phyloP scores from a whole-genome alignment of 257 asterid genomes.

The Rhazya stricta region DNA sequence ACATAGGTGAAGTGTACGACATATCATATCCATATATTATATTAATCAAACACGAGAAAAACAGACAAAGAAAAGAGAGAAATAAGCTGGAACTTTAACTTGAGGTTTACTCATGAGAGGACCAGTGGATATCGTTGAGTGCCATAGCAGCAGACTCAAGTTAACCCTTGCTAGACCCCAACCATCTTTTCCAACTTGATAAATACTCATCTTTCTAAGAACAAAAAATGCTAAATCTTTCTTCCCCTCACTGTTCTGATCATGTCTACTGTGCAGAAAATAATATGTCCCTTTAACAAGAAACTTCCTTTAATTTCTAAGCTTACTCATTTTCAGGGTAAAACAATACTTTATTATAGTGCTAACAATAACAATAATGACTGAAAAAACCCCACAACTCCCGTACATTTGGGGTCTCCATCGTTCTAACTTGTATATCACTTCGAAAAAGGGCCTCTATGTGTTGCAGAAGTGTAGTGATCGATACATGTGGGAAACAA shows the following conservation, averaged over 20 bases:
- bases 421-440: conserved; percentile 2
- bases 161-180: conserved; percentile 7
- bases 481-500: not conserved
- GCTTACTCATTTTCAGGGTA: conserved; percentile 2
- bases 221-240: not conserved
- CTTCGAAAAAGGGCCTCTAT: not conserved
- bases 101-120: conserved; percentile 32
- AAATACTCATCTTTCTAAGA: conserved; percentile 23
- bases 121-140: conserved; percentile 24
- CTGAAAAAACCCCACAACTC: conserved; percentile 1
- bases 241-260: conserved; percentile 10
- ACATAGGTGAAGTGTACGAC: conserved; percentile 58
- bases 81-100: conserved; percentile 31
- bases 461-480: not conserved
- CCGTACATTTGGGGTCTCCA: not conserved
- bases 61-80: conserved; percentile 5
- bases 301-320: conserved; percentile 9
- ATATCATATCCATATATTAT: conserved; percentile 3
- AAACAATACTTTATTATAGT: not conserved
- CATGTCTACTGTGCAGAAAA: not conserved
- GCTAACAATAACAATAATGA: conserved; percentile 19
- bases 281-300: conserved; percentile 16
- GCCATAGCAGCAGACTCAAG: conserved; percentile 17
- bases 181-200: conserved; percentile 28
- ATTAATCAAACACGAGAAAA: conserved; percentile 8